Conservation (phyloP, 345 rosid genomes). For the Aurinia saxatilis region DNA sequence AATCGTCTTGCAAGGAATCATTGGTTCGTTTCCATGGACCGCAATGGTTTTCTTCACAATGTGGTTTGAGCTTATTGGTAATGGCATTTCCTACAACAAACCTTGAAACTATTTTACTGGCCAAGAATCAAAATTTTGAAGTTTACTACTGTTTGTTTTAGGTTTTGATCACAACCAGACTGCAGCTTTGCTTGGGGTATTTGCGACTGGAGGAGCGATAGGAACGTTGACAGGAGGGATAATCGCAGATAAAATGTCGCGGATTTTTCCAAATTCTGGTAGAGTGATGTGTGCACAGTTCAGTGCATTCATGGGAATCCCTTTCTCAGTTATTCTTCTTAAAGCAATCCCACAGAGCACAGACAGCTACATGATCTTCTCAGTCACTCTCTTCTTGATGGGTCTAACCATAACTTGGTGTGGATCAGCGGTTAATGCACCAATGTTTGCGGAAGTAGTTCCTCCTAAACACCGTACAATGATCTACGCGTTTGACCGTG, state of each 20-base stretch:
- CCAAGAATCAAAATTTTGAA: neutral
- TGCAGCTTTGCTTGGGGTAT: conserved; percentile 70
- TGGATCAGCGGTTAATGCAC: conserved; percentile 79
- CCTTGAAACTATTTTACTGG: neutral
- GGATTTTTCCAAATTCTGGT: conserved; percentile 56
- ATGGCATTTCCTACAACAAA: neutral
- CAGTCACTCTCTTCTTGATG: conserved; percentile 65
- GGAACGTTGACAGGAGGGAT: conserved; percentile 76
- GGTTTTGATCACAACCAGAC: conserved; percentile 78
- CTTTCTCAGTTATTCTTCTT: conserved; percentile 75
- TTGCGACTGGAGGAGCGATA: conserved; percentile 70
- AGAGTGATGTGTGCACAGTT: conserved; percentile 93
- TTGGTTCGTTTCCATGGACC: conserved; percentile 93
- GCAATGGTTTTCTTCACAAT: conserved; percentile 94
- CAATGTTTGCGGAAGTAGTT: conserved; percentile 92
- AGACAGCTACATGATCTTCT: conserved; percentile 50
- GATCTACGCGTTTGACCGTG: conserved; percentile 93
- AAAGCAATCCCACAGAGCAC: conserved; percentile 66
- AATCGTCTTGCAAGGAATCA: conserved; percentile 81
- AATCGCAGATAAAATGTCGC: conserved; percentile 63
- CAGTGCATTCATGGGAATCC: conserved; percentile 94
- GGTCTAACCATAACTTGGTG: conserved; percentile 91
- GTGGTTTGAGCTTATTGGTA: conserved; percentile 96
- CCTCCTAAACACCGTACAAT: conserved; percentile 86
- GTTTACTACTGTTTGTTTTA: conserved; percentile 12